Conservation (phyloP, 495 filamentous ascomycete species). For the Aspergillus affinis region DNA sequence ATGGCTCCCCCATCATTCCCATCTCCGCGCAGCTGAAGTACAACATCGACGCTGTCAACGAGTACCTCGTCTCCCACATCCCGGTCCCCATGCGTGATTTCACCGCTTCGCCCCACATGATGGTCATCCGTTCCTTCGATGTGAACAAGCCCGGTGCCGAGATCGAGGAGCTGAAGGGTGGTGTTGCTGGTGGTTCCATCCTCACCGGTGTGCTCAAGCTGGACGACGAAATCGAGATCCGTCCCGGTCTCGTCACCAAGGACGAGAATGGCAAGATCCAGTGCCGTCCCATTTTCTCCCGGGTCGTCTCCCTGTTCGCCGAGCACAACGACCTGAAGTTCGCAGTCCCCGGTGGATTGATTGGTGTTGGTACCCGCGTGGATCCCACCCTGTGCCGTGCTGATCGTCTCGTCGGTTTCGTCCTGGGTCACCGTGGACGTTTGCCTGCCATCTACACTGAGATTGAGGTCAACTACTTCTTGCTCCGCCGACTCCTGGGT, state of each 20-base stretch:
- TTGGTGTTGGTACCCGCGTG: conserved; percentile 94
- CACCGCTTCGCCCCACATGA: conserved; percentile 89
- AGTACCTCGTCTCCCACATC: conserved; percentile 87
- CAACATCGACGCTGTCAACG: conserved; percentile 98
- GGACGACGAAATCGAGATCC: conserved; percentile 96
- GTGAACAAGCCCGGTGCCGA: conserved; percentile 99
- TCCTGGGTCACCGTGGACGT: conserved; percentile 87
- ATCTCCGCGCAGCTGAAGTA: conserved; percentile 99
- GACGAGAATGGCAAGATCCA: conserved; percentile 92
- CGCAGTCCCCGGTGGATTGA: conserved; percentile 93
- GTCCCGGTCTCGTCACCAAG: conserved; percentile 91
- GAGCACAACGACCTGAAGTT: conserved; percentile 98
- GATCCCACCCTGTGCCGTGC: conserved; percentile 97
- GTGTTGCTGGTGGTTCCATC: conserved; percentile 96
- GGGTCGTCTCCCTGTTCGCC: conserved; percentile 91
- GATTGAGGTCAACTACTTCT: conserved; percentile 98
- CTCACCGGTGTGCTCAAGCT: conserved; percentile 93
- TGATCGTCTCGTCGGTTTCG: conserved; percentile 97
- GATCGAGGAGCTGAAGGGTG: conserved; percentile 97
- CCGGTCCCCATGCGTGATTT: conserved; percentile 90
- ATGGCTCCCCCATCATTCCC: conserved; percentile 93
- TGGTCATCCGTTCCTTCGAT: conserved; percentile 97
- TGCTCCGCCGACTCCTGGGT: conserved; percentile 88
- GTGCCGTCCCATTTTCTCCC: conserved; percentile 94
- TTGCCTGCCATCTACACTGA: conserved; percentile 95